These are phyloP conservation scores for Leccinum subtestaceum DNA, from an alignment of 768 basidiomycete species.

Conservation along the genomic window DNA sequence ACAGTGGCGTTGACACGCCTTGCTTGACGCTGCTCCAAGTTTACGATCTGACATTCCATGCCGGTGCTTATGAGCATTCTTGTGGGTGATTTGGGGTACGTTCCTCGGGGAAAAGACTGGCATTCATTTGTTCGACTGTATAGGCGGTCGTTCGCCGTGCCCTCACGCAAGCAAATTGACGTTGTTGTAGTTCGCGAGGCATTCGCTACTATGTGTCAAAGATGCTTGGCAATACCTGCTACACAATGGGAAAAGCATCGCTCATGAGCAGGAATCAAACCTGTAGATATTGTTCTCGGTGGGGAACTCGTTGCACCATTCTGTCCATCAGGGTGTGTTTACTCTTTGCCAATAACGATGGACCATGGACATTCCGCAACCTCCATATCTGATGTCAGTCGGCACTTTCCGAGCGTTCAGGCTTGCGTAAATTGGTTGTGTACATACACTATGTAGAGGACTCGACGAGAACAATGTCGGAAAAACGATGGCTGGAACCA, in stretches of 20 bases:
- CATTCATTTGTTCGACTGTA: slow-evolving; percentile 38
- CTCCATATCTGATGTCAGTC: too few species aligned
- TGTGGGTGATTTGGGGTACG: slow-evolving; percentile 50
- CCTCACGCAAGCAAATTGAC: slow-evolving; percentile 36
- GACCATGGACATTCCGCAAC: too few species aligned
- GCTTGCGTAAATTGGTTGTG: too few species aligned
- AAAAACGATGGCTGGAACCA: too few species aligned
- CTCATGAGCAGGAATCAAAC: slow-evolving; percentile 32
- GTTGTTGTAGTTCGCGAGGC: slow-evolving; percentile 38
- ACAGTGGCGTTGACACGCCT: slow-evolving; percentile 27
- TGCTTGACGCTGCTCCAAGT: slow-evolving; percentile 36
- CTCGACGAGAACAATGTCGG: too few species aligned
- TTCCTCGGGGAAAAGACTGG: slow-evolving; percentile 37
- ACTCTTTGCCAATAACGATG: background rate
- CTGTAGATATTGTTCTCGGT: slow-evolving; percentile 45
- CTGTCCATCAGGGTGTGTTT: background rate
- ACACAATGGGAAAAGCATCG: slow-evolving; percentile 30
- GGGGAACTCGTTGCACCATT: slow-evolving; percentile 1
- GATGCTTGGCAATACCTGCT: slow-evolving; percentile 42
- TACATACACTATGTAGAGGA: too few species aligned
- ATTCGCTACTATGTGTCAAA: slow-evolving; percentile 19
- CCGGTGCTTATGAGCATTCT: slow-evolving; percentile 34
- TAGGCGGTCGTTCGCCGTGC: too few species aligned
- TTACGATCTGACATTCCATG: slow-evolving; percentile 36
- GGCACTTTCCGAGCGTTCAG: too few species aligned